Evolutionary conservation across 1,284 basidiomycete species (phyloP).

Genomic region (Amylostereum chailletii): DNA sequence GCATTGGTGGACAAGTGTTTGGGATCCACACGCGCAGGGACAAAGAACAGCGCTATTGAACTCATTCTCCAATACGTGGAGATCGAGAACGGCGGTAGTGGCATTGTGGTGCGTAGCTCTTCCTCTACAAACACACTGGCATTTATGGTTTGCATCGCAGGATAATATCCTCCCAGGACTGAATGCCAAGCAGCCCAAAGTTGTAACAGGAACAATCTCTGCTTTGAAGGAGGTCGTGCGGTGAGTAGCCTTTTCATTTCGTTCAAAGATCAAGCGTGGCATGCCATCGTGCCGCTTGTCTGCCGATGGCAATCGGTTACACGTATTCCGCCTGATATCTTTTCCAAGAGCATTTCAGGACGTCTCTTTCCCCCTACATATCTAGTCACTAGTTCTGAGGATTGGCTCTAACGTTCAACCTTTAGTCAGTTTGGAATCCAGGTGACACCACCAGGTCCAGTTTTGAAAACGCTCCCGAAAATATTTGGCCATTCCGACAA

Average conservation of each 20-base stretch:
- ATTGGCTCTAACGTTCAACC: background rate
- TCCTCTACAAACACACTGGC: background rate
- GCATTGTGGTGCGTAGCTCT: constrained; percentile 70
- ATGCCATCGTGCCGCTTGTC: too few species aligned
- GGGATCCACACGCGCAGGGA: constrained; percentile 85
- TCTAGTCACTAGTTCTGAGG: too few species aligned
- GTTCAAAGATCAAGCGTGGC: constrained; percentile 19
- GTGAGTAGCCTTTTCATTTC: constrained; percentile 30
- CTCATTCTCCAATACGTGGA: constrained; percentile 88
- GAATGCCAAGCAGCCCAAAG: constrained; percentile 90
- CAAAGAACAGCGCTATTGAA: constrained; percentile 86
- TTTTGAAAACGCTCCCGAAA: constrained; percentile 85
- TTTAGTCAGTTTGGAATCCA: constrained; percentile 77
- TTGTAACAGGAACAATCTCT: constrained; percentile 75
- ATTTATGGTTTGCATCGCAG: constrained; percentile 28
- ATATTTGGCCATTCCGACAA: constrained; percentile 96
- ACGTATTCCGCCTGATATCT: background rate
- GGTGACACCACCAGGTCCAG: constrained; percentile 65
- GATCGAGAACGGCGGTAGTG: constrained; percentile 85
- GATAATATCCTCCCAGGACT: constrained; percentile 80
- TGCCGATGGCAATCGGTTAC: too few species aligned
- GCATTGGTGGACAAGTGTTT: constrained; percentile 94
- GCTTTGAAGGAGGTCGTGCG: constrained; percentile 76
- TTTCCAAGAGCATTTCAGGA: background rate
- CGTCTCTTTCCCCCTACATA: too few species aligned